Base-by-base conservation (phyloP, 352 stramenopile genomes). In the Globisporangium parvum region DNA sequence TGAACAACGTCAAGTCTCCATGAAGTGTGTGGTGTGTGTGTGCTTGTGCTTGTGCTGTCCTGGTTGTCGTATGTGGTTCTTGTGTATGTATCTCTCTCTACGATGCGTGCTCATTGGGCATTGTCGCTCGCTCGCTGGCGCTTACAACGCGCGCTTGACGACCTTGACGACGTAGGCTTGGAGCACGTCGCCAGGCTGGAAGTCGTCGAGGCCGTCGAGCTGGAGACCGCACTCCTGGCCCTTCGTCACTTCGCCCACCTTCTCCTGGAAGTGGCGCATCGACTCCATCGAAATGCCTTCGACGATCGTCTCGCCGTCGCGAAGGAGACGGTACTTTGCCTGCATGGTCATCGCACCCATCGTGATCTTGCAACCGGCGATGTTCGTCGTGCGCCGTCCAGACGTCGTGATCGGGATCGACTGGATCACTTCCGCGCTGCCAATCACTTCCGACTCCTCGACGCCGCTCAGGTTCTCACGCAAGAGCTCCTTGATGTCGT, bases 181-280 rank as follows among this genome's bases (percentile, higher is more conserved):
- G 57, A 99, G 91, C 21, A 98, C 62, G 71, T 99, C 97, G 40
- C 91, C 96, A 40, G 83, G 71, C 75, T 96, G 55, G 72, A 98
- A 99, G 11, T 95, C 84, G 73, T 98, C 65, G 45, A 76, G 80
- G 59, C 88, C 98, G 24, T 87, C 81, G 42, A 99, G 80, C 61
- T 96, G 90, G 61, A 99, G 95, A 54, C 97, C 97, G 67, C 97
- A 99, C 69, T 99, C 97, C 60, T 98, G 90, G 51, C 97, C 97
- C 65, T 96, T 89, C 48, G 73, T 85, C 15, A 98, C 88, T 63
- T 96, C 77, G 20, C 88, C 76, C 3, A 97, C 92, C 65, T 97
- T 93, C 45, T 96, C 86, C 66, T 97, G 94, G 67, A 97, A 96
- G 62, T 95, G 83, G 23, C 76, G 78, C 73, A 97, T 93, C 39